Base-by-base conservation (phyloP, 345 rosid genomes). In the Aurinia saxatilis region DNA sequence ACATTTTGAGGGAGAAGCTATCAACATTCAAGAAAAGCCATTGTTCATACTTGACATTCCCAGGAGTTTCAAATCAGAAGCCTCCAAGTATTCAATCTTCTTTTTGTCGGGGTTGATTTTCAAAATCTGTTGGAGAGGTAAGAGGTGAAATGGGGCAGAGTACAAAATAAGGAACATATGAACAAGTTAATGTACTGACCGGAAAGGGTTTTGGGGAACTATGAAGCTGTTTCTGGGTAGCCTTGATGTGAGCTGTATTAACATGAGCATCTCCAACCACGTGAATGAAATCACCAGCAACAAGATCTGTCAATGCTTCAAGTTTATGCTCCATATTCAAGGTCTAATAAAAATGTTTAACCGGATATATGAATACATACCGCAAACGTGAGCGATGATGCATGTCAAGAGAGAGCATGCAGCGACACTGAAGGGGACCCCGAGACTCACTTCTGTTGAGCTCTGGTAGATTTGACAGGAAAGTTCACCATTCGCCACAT, bases 401-500 rank as follows among this genome's bases (percentile, higher is more conserved):
- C 81, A 75, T 38, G 97, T 89, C 74, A 89, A 70, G 23, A 92
- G 97, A 54, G 95, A 81, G 78, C 89, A 87, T 15, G 91, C 76
- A 21, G 91, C 91, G 61, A 92, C 70, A 75, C 80, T 87, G 73
- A 85, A 87, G 19, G 98, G 98, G 72, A 92, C 82, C 17, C 78
- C 90, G 48, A 87, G 75, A 59, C 93, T 95, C 69, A 83, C 81
- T 81, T 92, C 98, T 25, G 81, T 85, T 66, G 93, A 89, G 37
- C 85, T 84, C 60, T 87, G 93, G 79, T 92, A 92, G 80, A 87
- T 81, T 78, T 89, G 95, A 72, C 97, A 89, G 1, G 97, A 92
- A 60, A 92, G 73, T 71, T 89, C 96, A 55, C 89, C 88, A 67
- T 85, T 85, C 46, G 93, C 88, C 40, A 87, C 93, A 71, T 89